Conservation (phyloP, 257 asterid species). For the Lycium ferocissimum region DNA sequence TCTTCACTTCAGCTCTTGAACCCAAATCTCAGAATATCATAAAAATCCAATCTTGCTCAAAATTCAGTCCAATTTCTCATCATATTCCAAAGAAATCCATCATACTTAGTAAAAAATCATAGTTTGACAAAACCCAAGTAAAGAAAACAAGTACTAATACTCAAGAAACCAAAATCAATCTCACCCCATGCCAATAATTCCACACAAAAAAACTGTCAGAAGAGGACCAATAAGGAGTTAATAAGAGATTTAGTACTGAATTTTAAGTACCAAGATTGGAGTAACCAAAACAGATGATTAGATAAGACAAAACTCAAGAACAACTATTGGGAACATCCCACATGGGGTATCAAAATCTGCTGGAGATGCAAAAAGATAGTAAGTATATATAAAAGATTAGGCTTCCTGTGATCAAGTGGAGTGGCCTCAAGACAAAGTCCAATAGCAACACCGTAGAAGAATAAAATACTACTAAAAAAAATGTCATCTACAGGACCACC, state of each 20-base stretch:
- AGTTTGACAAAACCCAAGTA: background rate
- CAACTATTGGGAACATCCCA: slow-evolving; percentile 19
- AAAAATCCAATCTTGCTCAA: slow-evolving; percentile 27
- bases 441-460: slow-evolving; percentile 8
- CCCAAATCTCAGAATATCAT: slow-evolving; percentile 13
- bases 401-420: slow-evolving; percentile 34
- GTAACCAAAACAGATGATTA: background rate
- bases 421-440: slow-evolving; percentile 30
- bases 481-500: slow-evolving; percentile 37
- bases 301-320: slow-evolving; percentile 13
- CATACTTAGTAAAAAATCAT: background rate
- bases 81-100: slow-evolving; percentile 15
- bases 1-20: background rate
- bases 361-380: background rate
- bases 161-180: background rate
- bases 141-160: background rate
- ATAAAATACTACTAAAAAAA: slow-evolving; percentile 20
- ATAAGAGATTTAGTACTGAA: background rate
- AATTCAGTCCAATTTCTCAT: background rate
- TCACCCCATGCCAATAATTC: background rate
- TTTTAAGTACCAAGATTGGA: background rate
- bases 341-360: slow-evolving; percentile 25
- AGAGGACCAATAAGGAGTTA: background rate
- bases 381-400: background rate
- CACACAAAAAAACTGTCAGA: background rate